phyloP scores from a whole-genome alignment of 306 rosid genomes.

The Rosa lucieae region DNA sequence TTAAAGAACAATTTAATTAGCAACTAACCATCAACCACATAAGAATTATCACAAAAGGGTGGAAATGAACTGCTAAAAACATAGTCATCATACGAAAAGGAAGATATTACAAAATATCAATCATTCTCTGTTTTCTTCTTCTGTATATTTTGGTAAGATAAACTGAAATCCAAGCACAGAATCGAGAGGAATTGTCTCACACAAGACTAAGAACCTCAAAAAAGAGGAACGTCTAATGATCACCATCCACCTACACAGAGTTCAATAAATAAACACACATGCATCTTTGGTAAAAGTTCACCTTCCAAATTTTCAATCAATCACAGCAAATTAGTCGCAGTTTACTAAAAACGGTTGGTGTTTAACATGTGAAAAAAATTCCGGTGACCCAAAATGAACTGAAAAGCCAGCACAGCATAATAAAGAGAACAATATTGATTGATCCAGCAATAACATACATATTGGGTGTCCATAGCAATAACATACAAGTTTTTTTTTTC shows the following conservation, averaged over 20 bases:
- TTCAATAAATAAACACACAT: background rate
- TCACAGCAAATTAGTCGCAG: background rate
- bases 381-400: too few relatives aligned
- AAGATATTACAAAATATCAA: background rate
- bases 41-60: background rate
- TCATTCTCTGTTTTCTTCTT: background rate
- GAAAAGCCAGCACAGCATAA: background rate
- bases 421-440: too few relatives aligned
- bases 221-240: too few relatives aligned
- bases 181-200: background rate
- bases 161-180: background rate
- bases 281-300: background rate
- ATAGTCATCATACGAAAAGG: too few relatives aligned
- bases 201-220: background rate
- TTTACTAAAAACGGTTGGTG: background rate
- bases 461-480: too few relatives aligned
- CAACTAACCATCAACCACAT: background rate
- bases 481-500: too few relatives aligned
- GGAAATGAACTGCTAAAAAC: constrained; percentile 2
- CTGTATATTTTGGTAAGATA: too few relatives aligned
- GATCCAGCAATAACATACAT: too few relatives aligned
- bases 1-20: background rate
- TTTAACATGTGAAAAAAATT: background rate
- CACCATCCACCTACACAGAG: too few relatives aligned
- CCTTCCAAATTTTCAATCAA: background rate